Base-by-base conservation (phyloP, 2,329 filamentous ascomycete genomes). In the Zasmidium citrigriseum region DNA sequence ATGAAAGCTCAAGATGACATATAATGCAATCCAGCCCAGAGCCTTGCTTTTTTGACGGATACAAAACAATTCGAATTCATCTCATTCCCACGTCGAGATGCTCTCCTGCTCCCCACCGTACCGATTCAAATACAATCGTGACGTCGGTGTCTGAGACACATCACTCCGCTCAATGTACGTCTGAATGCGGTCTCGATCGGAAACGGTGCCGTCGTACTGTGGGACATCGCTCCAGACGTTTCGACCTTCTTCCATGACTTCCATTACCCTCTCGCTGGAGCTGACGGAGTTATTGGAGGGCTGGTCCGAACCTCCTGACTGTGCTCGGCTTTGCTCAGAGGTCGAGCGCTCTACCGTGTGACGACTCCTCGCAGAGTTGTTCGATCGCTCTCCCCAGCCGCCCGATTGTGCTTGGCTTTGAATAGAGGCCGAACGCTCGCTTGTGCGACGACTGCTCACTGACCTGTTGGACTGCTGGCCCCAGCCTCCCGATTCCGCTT, bases 231-330 rank as follows among this genome's bases (percentile, higher is more conserved):
- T 57, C 47, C 54, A 47, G 2, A 52, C 25, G 18, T 52, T 52
- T 18, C 54, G 5, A 11, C 54, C 54, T 46, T 57, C 54, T 16
- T 57, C 55, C 49, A 57, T 57, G 5, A 52, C 48, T 23, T 38
- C 49, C 16, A 23, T 25, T 14, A 38, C 25, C n/a, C 44, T 38
- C 55, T 57, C 55, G 49, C 49, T 57, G 1, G 49, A 52, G 16
- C 2, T 38, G 20, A 22, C 44, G 29, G 29, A 52, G 20, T 16
- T 22, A 10, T 3, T 11, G 2, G 34, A 41, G 34, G 34, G 4
- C 12, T 41, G 7, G 7, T 41, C 4, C 4, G 14, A 16, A 16
- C 12, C 14, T 11, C 7, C 14, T 41, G 7, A 9, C 9, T 27
- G 11, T 41, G 46, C 12, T 16, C 50, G 10, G 27, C 11, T 22